A percentile compares a stretch with the other conserved stretches of the same genome.
Evolutionary conservation across 2,329 filamentous ascomycete genomes (phyloP).

Genomic region (Fusarium pseudoanthophilum): DNA sequence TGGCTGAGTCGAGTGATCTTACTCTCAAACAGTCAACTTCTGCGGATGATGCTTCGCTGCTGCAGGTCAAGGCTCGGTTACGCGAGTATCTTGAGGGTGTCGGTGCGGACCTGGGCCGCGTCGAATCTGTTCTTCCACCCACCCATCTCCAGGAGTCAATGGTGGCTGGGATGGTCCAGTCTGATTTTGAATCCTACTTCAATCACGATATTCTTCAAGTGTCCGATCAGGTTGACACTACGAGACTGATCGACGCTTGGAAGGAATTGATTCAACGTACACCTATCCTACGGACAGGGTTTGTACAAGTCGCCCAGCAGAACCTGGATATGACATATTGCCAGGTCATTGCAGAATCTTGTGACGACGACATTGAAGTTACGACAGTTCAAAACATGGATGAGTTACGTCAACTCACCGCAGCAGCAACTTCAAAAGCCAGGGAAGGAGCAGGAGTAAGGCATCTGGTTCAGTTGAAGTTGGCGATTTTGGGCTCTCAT

Average conservation of each 20-base stretch:
- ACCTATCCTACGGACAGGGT: conserved; percentile 80
- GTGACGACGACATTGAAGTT: conserved; percentile 33
- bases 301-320: conserved; percentile 73
- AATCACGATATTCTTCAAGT: conserved; percentile 83
- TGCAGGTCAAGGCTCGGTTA: conserved; percentile 49
- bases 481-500: conserved; percentile 49
- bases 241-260: conserved; percentile 71
- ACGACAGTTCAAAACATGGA: conserved; percentile 43
- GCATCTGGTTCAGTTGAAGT: conserved; percentile 61
- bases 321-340: conserved; percentile 62
- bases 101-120: conserved; percentile 50
- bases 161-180: conserved; percentile 82
- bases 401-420: conserved; percentile 51
- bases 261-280: conserved; percentile 65
- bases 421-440: conserved; percentile 53
- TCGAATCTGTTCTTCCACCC: conserved; percentile 74
- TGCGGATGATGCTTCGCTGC: conserved; percentile 7
- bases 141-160: conserved; percentile 90
- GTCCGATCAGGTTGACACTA: conserved; percentile 61
- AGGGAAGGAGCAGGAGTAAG: conserved; percentile 48
- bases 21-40: neutral
- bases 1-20: conserved; percentile 13
- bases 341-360: conserved; percentile 56
- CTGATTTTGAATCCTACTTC: conserved; percentile 80
- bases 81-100: conserved; percentile 50